phyloP scores from a whole-genome alignment of 164 flowering plant genomes.

The Berberis thunbergii region DNA sequence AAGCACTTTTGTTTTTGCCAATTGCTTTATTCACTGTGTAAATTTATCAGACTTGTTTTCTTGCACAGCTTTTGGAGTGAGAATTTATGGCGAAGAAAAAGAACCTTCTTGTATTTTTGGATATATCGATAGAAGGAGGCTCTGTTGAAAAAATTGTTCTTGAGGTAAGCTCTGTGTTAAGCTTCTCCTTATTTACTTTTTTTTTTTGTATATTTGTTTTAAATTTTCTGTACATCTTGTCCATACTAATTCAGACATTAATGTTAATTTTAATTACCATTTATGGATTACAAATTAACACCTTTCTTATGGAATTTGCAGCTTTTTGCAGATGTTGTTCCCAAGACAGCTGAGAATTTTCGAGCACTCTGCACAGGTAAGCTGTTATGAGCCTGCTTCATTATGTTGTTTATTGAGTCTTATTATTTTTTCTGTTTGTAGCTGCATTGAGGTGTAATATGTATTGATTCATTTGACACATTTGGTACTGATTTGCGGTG shows the following conservation, averaged over 20 bases:
- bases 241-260: no score
- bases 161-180: conserved; percentile 36
- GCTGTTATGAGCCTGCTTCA: background rate
- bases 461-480: no score
- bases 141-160: conserved; percentile 46
- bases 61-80: conserved; percentile 6
- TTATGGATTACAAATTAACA: background rate
- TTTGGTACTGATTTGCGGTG: no score
- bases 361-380: conserved; percentile 88
- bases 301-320: conserved; percentile 29
- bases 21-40: background rate
- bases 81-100: conserved; percentile 51
- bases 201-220: background rate
- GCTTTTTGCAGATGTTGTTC: conserved; percentile 83
- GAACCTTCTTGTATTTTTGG: conserved; percentile 67
- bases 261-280: background rate
- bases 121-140: conserved; percentile 59
- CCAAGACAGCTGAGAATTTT: conserved; percentile 86
- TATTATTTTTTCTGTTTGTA: no score
- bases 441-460: no score
- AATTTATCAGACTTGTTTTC: conserved; percentile 3
- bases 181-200: conserved; percentile 1
- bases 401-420: background rate
- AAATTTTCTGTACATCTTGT: background rate
- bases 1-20: no score